Percentiles rank a stretch among this genome's conserved stretches.
These are phyloP conservation scores for Penicillium canariense DNA, from an alignment of 495 filamentous ascomycete species.

Conservation along the genomic window DNA sequence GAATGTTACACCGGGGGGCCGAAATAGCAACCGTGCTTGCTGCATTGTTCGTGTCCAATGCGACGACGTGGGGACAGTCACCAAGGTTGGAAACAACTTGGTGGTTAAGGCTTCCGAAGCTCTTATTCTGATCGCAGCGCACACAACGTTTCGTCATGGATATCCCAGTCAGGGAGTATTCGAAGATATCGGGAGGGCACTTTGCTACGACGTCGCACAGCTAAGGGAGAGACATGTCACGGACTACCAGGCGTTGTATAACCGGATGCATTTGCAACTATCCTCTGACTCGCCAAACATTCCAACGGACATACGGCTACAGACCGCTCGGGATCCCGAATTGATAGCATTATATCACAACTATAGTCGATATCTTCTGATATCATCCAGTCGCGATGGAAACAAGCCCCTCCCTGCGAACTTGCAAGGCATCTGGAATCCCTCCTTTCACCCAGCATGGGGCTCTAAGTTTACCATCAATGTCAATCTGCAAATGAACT, in stretches of 20 bases:
- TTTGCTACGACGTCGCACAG: conserved; percentile 14
- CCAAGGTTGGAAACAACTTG: conserved; percentile 32
- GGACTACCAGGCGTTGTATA: conserved; percentile 35
- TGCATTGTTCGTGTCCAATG: conserved; percentile 31
- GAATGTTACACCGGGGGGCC: conserved; percentile 40
- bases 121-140: conserved; percentile 38
- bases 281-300: conserved; percentile 17
- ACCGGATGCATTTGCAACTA: conserved; percentile 32
- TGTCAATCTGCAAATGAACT: conserved; percentile 62
- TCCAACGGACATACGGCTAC: conserved; percentile 32
- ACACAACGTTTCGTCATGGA: conserved; percentile 37
- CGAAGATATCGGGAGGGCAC: conserved; percentile 24
- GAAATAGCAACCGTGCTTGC: conserved; percentile 30
- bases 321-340: conserved; percentile 29
- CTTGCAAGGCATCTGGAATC: conserved; percentile 59
- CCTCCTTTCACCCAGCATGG: conserved; percentile 49
- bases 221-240: conserved; percentile 28
- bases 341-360: conserved; percentile 46
- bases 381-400: conserved; percentile 42
- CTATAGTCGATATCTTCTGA: conserved; percentile 48
- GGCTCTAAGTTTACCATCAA: conserved; percentile 57
- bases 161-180: conserved; percentile 24
- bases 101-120: conserved; percentile 28
- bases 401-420: conserved; percentile 49
- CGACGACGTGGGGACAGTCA: conserved; percentile 22